These are phyloP conservation scores for Tubosaeta sp. DNA, from an alignment of 768 basidiomycete species.

Conservation along the genomic window DNA sequence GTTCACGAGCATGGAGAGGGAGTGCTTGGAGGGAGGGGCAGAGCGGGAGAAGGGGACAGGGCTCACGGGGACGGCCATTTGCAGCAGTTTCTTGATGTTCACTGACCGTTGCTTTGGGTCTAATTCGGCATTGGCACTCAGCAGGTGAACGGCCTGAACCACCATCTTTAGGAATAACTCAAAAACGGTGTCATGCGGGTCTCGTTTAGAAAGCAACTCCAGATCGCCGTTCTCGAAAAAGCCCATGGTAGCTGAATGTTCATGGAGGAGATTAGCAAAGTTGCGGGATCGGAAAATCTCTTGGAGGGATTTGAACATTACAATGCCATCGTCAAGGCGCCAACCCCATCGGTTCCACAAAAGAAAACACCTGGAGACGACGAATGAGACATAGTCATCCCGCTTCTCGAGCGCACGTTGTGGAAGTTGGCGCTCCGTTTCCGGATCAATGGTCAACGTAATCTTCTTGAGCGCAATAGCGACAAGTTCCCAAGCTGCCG, in stretches of 20 bases:
- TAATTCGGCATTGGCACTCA: constrained; percentile 31
- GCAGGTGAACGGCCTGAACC: constrained; percentile 47
- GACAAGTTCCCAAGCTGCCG: constrained; percentile 66
- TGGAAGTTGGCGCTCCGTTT: constrained; percentile 38
- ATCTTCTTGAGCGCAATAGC: constrained; percentile 54
- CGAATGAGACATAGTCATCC: constrained; percentile 65
- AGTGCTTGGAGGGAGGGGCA: constrained; percentile 44
- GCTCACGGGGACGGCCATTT: constrained; percentile 68
- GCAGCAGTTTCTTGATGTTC: constrained; percentile 63
- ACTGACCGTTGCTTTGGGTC: constrained; percentile 35
- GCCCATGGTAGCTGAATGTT: constrained; percentile 61
- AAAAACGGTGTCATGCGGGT: constrained; percentile 65
- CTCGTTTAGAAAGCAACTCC: constrained; percentile 45
- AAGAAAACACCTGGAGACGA: constrained; percentile 71
- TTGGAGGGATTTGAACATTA: constrained; percentile 59
- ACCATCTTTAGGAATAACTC: constrained; percentile 79
- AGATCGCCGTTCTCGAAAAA: constrained; percentile 62
- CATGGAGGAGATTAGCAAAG: constrained; percentile 64
- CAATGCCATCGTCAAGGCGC: constrained; percentile 53
- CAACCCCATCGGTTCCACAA: constrained; percentile 77
- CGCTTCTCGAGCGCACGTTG: constrained; percentile 44
- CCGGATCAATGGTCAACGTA: constrained; percentile 46
- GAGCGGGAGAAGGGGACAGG: constrained; percentile 59
- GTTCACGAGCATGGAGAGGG: constrained; percentile 78
- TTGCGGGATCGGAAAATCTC: constrained; percentile 74